Base-by-base conservation (phyloP, 2,329 filamentous ascomycete genomes). In the Colletotrichum abscissum region DNA sequence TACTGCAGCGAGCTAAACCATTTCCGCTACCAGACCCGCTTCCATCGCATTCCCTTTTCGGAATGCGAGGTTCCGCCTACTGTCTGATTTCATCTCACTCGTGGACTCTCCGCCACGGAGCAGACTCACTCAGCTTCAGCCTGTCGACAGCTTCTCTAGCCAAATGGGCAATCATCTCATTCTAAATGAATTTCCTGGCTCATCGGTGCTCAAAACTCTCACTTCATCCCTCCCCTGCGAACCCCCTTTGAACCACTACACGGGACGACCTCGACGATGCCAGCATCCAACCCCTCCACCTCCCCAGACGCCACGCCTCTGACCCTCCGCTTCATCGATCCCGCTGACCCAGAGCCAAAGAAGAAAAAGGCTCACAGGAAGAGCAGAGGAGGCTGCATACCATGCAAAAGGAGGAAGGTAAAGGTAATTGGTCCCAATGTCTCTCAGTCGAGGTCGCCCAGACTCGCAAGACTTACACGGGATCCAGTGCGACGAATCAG, bases 331-430 rank as follows among this genome's bases (percentile, higher is more conserved):
- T 71, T 73, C 56, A 56, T 73, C 8, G 46, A 55, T 16, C 26
- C 46, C 4, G 8, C 33, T 2, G 49, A 58, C 5, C 26, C 14
- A 4, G 71, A 71, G n/a, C 62, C 71, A 2, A 71, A 38, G n/a
- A 72, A 56, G 57, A 72, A 63, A 42, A 69, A 74, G 55, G 74
- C 77, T 24, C 79, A 81, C 30, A 71, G 76, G 75, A 81, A 81
- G 74, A 80, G 79, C 35, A 74, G 78, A 35, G 67, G 73, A 12
- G 79, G 79, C 1, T 81, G 79, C 56, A 56, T 74, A 11, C 70
- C 75, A 14, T 81, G 79, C 56, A 81, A 80, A 69, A 69, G 73
- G 38, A 71, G 79, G 30, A 80, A 78, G 63, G 79, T 81, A n/a
- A 81, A 80, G 75, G 79, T 80, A 62, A 35, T 12, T 12, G 33